Percentiles rank a stretch among this genome's conserved stretches.
Evolutionary conservation across 169 alveolate genomes (phyloP).

Genomic region (Sarcocystis neurona): DNA sequence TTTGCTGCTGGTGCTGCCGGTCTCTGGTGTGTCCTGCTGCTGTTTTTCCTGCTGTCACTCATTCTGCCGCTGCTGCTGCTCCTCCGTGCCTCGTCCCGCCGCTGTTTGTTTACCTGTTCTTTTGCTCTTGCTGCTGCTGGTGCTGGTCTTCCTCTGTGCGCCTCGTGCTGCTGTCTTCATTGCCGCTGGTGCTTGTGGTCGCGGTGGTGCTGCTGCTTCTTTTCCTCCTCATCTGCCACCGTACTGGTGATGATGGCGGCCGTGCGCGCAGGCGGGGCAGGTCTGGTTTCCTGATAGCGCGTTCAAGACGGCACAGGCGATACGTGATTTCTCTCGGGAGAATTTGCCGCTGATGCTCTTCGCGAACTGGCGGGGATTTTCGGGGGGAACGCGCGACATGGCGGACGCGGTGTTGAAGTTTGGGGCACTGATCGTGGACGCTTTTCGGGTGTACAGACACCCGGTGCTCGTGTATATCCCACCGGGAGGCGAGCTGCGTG

Average conservation of each 20-base stretch:
- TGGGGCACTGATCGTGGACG: slow-evolving; percentile 83
- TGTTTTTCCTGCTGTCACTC: too few relatives aligned
- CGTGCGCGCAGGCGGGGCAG: slow-evolving; percentile 77
- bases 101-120: too few relatives aligned
- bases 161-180: not conserved
- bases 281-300: slow-evolving; percentile 88
- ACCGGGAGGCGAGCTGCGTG: slow-evolving; percentile 81
- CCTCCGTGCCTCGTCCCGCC: too few relatives aligned
- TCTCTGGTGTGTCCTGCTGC: too few relatives aligned
- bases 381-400: slow-evolving; percentile 83
- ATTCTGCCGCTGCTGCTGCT: too few relatives aligned
- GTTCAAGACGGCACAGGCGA: slow-evolving; percentile 87
- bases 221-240: not conserved
- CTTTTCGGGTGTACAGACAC: slow-evolving; percentile 76
- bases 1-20: too few relatives aligned
- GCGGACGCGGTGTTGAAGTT: slow-evolving; percentile 77
- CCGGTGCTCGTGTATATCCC: slow-evolving; percentile 85
- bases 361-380: slow-evolving; percentile 75
- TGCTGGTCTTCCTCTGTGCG: not conserved
- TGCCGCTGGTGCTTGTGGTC: not conserved
- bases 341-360: slow-evolving; percentile 77
- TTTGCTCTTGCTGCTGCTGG: not conserved
- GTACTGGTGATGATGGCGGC: slow-evolving; percentile 52
- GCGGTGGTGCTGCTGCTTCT: not conserved
- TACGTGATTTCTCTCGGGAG: slow-evolving; percentile 82